Evolutionary conservation across 371 early-diverging fungal species (phyloP).

Genomic region (Mortierella sp.): DNA sequence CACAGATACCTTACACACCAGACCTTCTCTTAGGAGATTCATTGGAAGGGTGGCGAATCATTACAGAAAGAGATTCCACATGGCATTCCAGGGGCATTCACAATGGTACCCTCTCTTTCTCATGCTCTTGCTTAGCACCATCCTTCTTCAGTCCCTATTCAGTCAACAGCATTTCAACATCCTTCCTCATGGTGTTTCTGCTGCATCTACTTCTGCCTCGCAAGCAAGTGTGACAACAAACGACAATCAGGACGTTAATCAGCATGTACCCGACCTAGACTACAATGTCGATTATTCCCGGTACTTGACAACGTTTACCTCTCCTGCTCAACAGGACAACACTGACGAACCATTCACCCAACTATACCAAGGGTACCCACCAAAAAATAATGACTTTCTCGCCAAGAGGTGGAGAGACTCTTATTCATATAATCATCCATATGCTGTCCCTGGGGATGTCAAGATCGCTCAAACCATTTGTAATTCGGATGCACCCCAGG

Average conservation of each 20-base stretch:
- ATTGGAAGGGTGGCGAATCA: not conserved
- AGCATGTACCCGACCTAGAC: no score
- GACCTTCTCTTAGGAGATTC: not conserved
- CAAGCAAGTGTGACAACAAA: not conserved
- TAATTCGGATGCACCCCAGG: conserved; percentile 12
- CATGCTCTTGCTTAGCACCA: conserved; percentile 25
- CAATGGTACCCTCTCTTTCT: conserved; percentile 26
- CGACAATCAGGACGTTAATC: not conserved
- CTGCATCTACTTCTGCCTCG: not conserved
- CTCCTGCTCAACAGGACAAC: not conserved
- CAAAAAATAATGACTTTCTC: not conserved
- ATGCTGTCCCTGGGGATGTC: not conserved
- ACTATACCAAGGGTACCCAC: not conserved
- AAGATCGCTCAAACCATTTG: conserved; percentile 13
- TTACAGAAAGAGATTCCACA: not conserved
- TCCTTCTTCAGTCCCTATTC: conserved; percentile 26
- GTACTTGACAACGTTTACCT: not conserved
- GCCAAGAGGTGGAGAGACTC: no score
- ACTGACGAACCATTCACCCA: not conserved
- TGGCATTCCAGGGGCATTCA: conserved; percentile 22
- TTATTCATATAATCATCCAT: not conserved
- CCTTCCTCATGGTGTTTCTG: conserved; percentile 1
- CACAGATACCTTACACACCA: not conserved
- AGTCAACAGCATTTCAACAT: not conserved
- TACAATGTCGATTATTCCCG: no score